phyloP scores from a whole-genome alignment of 1,139 yeast genomes.

The Arxiozyma slooffiae region DNA sequence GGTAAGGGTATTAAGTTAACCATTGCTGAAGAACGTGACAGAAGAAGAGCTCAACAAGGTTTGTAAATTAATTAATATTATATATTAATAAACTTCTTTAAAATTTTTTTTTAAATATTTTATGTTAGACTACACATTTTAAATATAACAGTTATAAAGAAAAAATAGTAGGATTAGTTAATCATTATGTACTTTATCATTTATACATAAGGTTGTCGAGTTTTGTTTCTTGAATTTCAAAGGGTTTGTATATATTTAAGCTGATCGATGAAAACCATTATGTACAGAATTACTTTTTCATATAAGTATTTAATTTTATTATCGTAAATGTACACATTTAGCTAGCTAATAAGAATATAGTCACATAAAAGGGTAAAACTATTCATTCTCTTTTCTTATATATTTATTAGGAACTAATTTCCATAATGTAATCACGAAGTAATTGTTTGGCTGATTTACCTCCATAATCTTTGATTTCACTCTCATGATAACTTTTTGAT shows the following conservation, averaged over 20 bases:
- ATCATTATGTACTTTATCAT: background rate
- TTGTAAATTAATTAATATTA: slow-evolving; percentile 19
- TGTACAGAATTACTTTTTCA: background rate
- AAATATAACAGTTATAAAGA: background rate
- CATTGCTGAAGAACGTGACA: slow-evolving; percentile 99
- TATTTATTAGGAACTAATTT: background rate
- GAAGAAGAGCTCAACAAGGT: slow-evolving; percentile 73
- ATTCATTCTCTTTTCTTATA: background rate
- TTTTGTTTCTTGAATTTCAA: too few relatives aligned
- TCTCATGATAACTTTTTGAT: slow-evolving; percentile 15
- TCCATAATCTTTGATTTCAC: slow-evolving; percentile 38
- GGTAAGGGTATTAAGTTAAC: slow-evolving; percentile 99
- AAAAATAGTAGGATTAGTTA: too few relatives aligned
- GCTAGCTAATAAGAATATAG: background rate
- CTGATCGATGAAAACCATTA: background rate
- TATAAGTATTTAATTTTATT: background rate
- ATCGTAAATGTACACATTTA: too few relatives aligned
- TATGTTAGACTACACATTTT: background rate
- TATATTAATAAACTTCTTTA: slow-evolving; percentile 1
- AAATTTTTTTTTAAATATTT: slow-evolving; percentile 1
- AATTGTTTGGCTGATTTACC: slow-evolving; percentile 44
- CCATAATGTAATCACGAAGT: slow-evolving; percentile 34
- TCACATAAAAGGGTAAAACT: background rate
- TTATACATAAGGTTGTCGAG: too few relatives aligned
- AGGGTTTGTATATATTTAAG: background rate